Percentiles rank a stretch among this genome's conserved stretches.
phyloP scores from a whole-genome alignment of 2,329 filamentous ascomycete species.

The Diplodia seriata region DNA sequence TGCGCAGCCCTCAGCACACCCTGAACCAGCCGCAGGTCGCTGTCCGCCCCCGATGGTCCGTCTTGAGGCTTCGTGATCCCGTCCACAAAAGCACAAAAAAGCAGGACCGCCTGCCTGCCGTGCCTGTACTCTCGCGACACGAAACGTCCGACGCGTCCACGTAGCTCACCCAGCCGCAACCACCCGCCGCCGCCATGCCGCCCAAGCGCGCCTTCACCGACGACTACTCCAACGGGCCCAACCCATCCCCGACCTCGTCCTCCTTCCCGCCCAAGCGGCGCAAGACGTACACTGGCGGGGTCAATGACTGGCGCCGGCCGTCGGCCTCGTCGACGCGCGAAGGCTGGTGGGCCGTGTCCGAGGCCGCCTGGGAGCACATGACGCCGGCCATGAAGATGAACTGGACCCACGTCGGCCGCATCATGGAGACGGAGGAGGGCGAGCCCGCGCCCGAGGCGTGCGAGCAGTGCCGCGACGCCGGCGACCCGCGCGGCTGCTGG shows the following conservation, averaged over 20 bases:
- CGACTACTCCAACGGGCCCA: constrained; percentile 4
- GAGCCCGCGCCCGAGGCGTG: constrained; percentile 13
- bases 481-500: constrained; percentile 4
- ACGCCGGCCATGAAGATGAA: constrained; percentile 21
- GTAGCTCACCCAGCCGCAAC: not conserved
- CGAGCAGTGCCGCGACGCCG: constrained; percentile 17
- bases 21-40: not conserved
- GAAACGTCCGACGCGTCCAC: not conserved
- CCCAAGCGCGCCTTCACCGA: constrained; percentile 17
- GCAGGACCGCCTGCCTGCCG: not conserved
- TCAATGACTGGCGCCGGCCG: constrained; percentile 13
- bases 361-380: constrained; percentile 23
- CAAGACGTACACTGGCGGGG: not conserved
- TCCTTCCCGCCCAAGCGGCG: constrained; percentile 8
- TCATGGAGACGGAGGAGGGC: constrained; percentile 25
- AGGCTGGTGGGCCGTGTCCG: constrained; percentile 9
- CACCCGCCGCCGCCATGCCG: not conserved
- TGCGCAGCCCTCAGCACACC: not conserved
- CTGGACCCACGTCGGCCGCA: constrained; percentile 26
- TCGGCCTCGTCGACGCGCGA: not conserved
- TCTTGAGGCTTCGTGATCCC: not conserved
- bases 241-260: not conserved
- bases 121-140: not conserved
- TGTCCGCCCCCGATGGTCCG: not conserved
- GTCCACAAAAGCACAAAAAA: not conserved